These are phyloP conservation scores for Claviceps lovelessii DNA, from an alignment of 2,329 filamentous ascomycete genomes.

Conservation along the genomic window DNA sequence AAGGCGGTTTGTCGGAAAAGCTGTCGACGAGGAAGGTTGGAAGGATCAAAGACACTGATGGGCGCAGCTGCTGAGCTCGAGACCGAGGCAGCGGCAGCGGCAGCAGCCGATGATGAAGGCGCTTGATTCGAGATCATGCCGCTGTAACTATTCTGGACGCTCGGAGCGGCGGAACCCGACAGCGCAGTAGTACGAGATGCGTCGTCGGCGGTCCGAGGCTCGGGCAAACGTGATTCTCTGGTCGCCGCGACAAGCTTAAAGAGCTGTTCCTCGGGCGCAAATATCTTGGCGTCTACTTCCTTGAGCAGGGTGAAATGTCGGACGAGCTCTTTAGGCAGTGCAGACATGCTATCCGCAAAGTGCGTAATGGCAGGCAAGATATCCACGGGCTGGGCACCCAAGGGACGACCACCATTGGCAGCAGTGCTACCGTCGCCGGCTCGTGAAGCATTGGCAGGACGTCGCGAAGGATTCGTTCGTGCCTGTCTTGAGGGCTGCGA, in stretches of 20 bases:
- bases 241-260: conserved; percentile 59
- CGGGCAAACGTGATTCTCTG: conserved; percentile 34
- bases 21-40: conserved; percentile 52
- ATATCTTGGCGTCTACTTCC: conserved; percentile 95
- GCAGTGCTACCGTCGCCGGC: conserved; percentile 29
- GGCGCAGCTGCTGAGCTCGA: conserved; percentile 23
- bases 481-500: conserved; percentile 52
- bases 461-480: conserved; percentile 48
- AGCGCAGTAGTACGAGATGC: conserved; percentile 24
- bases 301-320: conserved; percentile 91
- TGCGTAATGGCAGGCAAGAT: conserved; percentile 53
- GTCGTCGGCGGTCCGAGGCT: conserved; percentile 30
- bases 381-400: conserved; percentile 46
- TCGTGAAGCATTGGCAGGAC: conserved; percentile 33
- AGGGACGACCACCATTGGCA: conserved; percentile 26
- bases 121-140: conserved; percentile 24
- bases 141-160: conserved; percentile 34
- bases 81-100: conserved; percentile 19
- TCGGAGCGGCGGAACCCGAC: conserved; percentile 32
- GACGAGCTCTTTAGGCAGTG: conserved; percentile 86
- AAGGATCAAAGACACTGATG: conserved; percentile 34
- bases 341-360: conserved; percentile 85
- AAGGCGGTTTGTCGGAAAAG: conserved; percentile 66
- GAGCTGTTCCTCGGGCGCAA: conserved; percentile 70
- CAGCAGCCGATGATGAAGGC: conserved; percentile 18